Evolutionary conservation across 2,329 filamentous ascomycete genomes (phyloP).

Genomic region (Fusarium equiseti): DNA sequence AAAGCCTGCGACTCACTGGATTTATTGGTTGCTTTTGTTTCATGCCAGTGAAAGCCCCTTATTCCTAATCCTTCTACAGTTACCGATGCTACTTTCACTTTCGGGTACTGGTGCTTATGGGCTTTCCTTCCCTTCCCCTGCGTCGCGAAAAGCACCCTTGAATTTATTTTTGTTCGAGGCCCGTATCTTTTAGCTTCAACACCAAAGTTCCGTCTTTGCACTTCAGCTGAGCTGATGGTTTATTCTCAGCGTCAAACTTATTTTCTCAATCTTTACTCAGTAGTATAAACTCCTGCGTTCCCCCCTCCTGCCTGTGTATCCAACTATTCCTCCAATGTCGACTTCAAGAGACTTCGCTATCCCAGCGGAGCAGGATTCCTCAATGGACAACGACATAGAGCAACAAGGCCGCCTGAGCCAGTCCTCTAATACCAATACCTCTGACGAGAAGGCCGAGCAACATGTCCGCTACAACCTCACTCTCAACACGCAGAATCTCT

Average conservation of each 20-base stretch:
- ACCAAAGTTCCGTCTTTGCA: slow-evolving; percentile 1
- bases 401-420: slow-evolving; percentile 36
- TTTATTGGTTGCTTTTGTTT: slow-evolving; percentile 5
- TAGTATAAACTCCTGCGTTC: neutral
- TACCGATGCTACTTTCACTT: slow-evolving; percentile 26
- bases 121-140: slow-evolving; percentile 30
- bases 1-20: slow-evolving; percentile 13
- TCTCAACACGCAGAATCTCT: slow-evolving; percentile 47
- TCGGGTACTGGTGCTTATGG: slow-evolving; percentile 25
- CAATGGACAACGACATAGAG: slow-evolving; percentile 29
- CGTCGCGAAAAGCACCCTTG: slow-evolving; percentile 25
- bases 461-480: slow-evolving; percentile 49
- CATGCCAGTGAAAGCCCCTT: slow-evolving; percentile 14
- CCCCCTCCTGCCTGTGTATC: neutral
- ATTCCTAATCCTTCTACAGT: slow-evolving; percentile 17
- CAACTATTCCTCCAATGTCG: neutral
- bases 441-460: slow-evolving; percentile 31
- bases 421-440: slow-evolving; percentile 42
- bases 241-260: neutral
- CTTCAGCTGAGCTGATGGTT: slow-evolving; percentile 10
- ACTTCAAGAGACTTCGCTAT: slow-evolving; percentile 31
- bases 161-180: slow-evolving; percentile 15
- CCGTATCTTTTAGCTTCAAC: slow-evolving; percentile 7
- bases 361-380: slow-evolving; percentile 19
- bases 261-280: neutral